Percentiles rank a stretch among this genome's conserved stretches.
These are phyloP conservation scores for Sanghuangporus baumii DNA, from an alignment of 1,284 basidiomycete genomes.

Conservation along the genomic window DNA sequence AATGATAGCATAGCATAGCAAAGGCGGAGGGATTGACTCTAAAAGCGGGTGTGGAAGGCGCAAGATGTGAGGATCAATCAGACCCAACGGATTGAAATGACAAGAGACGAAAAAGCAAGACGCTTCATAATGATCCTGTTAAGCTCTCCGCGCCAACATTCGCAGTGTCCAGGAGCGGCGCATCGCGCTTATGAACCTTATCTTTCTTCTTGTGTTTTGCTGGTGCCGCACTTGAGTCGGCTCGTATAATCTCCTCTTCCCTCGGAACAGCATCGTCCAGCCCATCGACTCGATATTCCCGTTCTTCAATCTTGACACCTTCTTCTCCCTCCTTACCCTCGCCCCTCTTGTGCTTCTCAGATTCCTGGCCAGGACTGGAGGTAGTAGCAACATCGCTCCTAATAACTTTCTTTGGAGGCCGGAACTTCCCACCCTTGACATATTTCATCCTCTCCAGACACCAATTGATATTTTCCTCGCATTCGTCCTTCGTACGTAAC, in stretches of 20 bases:
- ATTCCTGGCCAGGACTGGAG: not conserved
- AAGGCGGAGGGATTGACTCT: not conserved
- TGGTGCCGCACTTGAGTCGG: not conserved
- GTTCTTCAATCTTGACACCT: not conserved
- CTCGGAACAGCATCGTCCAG: not conserved
- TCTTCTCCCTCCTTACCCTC: not conserved
- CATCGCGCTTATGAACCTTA: not conserved
- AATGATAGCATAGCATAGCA: not conserved
- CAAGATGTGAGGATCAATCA: not conserved
- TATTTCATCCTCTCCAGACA: conserved; percentile 38
- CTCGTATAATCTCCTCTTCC: not conserved
- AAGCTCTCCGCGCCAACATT: too few relatives aligned
- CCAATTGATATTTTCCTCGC: conserved; percentile 70
- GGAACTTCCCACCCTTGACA: not conserved
- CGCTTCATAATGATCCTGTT: too few relatives aligned
- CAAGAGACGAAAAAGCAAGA: not conserved
- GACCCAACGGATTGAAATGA: too few relatives aligned
- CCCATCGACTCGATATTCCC: not conserved
- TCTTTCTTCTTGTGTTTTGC: not conserved
- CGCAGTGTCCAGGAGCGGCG: too few relatives aligned
- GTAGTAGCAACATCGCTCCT: not conserved
- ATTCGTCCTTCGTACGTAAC: conserved; percentile 50
- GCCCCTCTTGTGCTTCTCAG: not conserved
- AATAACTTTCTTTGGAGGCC: not conserved
- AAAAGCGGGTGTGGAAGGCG: not conserved